Conservation (phyloP, 306 rosid species). For the Vigna hirtella region DNA sequence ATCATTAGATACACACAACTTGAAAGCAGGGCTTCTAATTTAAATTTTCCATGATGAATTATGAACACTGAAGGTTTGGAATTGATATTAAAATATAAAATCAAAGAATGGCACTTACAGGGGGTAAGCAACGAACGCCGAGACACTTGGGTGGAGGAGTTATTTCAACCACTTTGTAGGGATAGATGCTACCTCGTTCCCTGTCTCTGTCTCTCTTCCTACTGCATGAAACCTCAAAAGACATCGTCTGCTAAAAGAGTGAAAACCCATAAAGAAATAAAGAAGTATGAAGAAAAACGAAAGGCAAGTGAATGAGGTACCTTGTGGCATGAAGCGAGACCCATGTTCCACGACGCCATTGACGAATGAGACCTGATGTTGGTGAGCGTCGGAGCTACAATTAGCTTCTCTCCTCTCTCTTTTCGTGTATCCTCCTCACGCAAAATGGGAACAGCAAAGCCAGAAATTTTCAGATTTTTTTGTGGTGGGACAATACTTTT, state of each 20-base stretch:
- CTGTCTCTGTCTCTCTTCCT: conserved; percentile 81
- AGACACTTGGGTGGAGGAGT: conserved; percentile 95
- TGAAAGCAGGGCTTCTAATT: neutral
- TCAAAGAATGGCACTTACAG: conserved; percentile 55
- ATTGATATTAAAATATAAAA: neutral
- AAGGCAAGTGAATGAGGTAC: conserved; percentile 30
- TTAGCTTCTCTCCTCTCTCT: neutral
- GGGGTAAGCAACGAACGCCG: conserved; percentile 88
- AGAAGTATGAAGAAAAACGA: neutral
- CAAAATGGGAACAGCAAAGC: conserved; percentile 37
- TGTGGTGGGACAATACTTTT: neutral
- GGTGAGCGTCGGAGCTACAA: conserved; percentile 20
- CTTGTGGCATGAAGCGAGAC: conserved; percentile 52
- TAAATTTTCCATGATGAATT: neutral
- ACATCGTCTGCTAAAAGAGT: conserved; percentile 46
- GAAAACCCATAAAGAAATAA: neutral
- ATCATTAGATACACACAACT: no score
- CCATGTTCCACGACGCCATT: conserved; percentile 58
- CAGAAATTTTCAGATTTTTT: conserved; percentile 44
- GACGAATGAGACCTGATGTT: conserved; percentile 36
- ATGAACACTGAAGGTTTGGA: neutral
- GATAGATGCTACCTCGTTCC: conserved; percentile 49
- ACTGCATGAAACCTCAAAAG: conserved; percentile 66
- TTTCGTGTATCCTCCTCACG: neutral
- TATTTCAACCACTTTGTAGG: conserved; percentile 89